Base-by-base conservation (phyloP, 495 filamentous ascomycete species). In the Astrothelium subdiscretum region DNA sequence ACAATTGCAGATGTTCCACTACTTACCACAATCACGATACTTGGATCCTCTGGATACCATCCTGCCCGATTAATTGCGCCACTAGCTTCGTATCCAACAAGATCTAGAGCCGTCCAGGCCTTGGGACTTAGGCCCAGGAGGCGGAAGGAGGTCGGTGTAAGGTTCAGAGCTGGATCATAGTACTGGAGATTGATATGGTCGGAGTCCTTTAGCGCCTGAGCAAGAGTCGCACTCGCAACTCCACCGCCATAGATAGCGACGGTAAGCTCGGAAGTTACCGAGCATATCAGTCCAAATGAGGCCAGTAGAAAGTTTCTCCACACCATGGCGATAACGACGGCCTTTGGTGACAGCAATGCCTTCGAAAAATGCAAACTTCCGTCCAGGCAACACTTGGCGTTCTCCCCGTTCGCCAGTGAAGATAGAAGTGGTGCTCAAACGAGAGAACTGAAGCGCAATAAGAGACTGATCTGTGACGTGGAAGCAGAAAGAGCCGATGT, bases 221-320 rank as follows among this genome's bases (percentile, higher is more conserved):
- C 48, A 54, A 54, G 48, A 54, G 48, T 54, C 26, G 48, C 48
- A 54, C 48, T 54, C 29, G 48, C 48, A 26, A 54, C 48, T 54
- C 48, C 48, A 0, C 48, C 48, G 26, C 48, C 48, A 29, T 54
- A 54, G n/a, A 54, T 54, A 8, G 48, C 48, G 2, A 54, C 48
- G 8, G 48, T 54, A 11, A 54, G 48, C 24, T 54, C 48, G 5
- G 48, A 4, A 26, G n/a, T 29, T 11, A 20, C 48, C 20, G 2
- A 54, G 24, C 22, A n/a, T 24, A 24, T 5, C 48, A 54, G 15
- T 26, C 48, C 48, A 12, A 29, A 27, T 3, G 29, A 2, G 20
- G 48, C 48, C 11, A 29, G 11, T 26, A 29, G 22, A 11, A 27
- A 27, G 24, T 10, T 54, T 54, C 24, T 54, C 22, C 6, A 54